Conservation (phyloP, 164 flowering plant species). For the Vitis labrusca region DNA sequence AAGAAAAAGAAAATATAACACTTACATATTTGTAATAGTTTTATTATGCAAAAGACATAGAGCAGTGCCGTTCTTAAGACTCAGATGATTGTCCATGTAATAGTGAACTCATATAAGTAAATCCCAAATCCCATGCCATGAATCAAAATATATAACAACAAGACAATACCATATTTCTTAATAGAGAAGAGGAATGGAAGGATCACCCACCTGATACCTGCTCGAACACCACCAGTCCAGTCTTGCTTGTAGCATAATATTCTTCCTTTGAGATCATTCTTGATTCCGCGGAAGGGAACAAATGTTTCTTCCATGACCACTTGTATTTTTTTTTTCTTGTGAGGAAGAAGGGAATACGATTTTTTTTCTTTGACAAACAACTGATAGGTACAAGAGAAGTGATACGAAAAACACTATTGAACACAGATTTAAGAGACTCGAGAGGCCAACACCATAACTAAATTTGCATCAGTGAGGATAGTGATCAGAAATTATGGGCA, state of each 20-base stretch:
- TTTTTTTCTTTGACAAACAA: constrained; percentile 14
- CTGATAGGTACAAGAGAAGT: constrained; percentile 11
- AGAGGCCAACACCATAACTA: constrained; percentile 54
- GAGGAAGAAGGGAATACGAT: constrained; percentile 7
- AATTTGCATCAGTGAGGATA: constrained; percentile 29
- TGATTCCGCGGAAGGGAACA: constrained; percentile 92
- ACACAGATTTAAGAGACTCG: constrained; percentile 39
- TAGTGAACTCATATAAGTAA: not conserved
- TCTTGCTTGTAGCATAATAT: constrained; percentile 91
- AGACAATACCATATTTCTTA: not conserved
- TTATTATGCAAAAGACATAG: not conserved
- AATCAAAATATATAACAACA: not conserved
- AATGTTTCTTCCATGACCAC: constrained; percentile 87
- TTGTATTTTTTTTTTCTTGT: constrained; percentile 4
- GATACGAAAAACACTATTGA: constrained; percentile 17
- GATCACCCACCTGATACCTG: constrained; percentile 75
- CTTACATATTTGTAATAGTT: not conserved
- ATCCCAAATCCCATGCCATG: not conserved
- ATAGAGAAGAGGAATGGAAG: not conserved
- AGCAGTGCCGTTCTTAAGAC: not conserved
- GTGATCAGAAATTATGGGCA: constrained; percentile 34
- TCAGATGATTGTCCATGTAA: not conserved
- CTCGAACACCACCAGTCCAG: constrained; percentile 82
- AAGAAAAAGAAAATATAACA: not conserved
- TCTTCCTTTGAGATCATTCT: constrained; percentile 83